A percentile compares a stretch with the other conserved stretches of the same genome.
phyloP scores from a whole-genome alignment of 2,329 filamentous ascomycete species.

The Aspergillus melleus region DNA sequence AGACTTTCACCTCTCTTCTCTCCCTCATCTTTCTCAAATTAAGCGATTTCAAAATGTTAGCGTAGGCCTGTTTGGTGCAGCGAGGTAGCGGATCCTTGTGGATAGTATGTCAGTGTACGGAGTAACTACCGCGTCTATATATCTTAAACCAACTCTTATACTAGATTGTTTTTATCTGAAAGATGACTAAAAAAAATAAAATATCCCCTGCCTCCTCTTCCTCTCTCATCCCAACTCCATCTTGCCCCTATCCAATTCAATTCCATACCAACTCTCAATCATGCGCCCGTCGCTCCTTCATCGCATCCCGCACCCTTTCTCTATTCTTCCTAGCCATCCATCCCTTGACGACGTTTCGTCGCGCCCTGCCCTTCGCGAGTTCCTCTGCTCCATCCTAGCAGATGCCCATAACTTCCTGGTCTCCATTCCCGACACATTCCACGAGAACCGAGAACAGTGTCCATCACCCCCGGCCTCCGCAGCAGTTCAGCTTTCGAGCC shows the following conservation, averaged over 20 bases:
- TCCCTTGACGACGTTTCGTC: conserved; percentile 19
- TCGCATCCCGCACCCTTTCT: conserved; percentile 28
- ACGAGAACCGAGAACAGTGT: conserved; percentile 26
- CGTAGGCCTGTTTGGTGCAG: no score
- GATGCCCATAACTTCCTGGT: conserved; percentile 31
- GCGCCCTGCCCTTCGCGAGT: conserved; percentile 21
- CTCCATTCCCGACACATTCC: conserved; percentile 30
- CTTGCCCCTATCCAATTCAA: neutral
- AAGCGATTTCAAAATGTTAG: no score
- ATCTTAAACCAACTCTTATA: no score
- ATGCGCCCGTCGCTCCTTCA: conserved; percentile 21
- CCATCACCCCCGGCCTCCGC: conserved; percentile 30
- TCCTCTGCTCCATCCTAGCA: conserved; percentile 25
- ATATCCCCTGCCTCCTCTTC: neutral
- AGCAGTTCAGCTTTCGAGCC: conserved; percentile 28
- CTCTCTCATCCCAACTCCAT: no score
- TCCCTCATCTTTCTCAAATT: no score
- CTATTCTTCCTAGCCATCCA: conserved; percentile 30
- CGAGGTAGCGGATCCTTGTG: no score
- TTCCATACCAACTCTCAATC: neutral
- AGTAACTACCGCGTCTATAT: no score
- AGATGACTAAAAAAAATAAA: neutral
- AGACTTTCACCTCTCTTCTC: no score
- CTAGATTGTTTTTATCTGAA: no score
- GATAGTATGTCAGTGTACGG: no score